A percentile compares a stretch with the other conserved stretches of the same genome.
Evolutionary conservation across 345 rosid species (phyloP).

Genomic region (Eucalyptus coolabah): DNA sequence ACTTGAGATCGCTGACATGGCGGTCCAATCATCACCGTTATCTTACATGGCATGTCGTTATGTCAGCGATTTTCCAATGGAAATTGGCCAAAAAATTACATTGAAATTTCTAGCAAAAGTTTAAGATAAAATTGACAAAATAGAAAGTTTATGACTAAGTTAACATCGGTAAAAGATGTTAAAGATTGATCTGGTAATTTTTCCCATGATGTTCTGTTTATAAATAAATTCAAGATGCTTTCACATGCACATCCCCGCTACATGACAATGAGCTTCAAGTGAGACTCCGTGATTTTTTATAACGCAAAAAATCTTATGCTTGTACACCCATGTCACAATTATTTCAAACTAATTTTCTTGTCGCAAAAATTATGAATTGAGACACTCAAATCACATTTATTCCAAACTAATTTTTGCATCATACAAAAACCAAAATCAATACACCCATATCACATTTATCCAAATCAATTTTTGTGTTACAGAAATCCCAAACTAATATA

Average conservation of each 20-base stretch:
- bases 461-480: not conserved
- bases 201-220: not conserved
- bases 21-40: accelerated
- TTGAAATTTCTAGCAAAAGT: not conserved
- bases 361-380: not conserved
- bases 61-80: accelerated
- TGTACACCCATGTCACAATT: not conserved
- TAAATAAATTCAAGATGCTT: not conserved
- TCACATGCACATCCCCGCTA: not conserved
- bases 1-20: accelerated
- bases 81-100: not conserved
- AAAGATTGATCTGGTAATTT: not conserved
- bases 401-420: not conserved
- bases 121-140: not conserved
- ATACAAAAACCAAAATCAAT: not conserved
- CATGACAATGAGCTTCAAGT: not conserved
- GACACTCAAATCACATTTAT: not conserved
- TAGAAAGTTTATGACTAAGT: not conserved
- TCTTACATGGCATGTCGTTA: accelerated
- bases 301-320: not conserved
- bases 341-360: not conserved
- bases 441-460: not conserved
- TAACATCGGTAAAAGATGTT: not conserved
- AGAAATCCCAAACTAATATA: not conserved
- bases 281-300: not conserved